Evolutionary conservation across 108 stramenopile genomes (phyloP), one percentile per base, ranked within the genome.

Genomic region (Mayamaea pseudoterrestris): DNA sequence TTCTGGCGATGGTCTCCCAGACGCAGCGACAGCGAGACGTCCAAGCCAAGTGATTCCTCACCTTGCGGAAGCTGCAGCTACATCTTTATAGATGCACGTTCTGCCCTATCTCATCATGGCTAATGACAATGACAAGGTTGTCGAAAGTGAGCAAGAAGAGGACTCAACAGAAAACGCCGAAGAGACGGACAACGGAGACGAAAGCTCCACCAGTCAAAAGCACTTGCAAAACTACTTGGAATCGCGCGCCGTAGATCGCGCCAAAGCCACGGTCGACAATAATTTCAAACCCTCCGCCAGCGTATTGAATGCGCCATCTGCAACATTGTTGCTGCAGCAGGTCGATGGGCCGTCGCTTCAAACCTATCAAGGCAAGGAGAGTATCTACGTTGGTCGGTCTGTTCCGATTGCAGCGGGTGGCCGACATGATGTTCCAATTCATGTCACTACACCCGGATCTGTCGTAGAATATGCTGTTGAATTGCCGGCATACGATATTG

Each of bases 401-500:
- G 80, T 90, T 1, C 82, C 83, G 9, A 60, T 90, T 5, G 47
- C 80, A 3, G 68, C 84, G 0, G 75, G 88, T 41, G 62, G 71
- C 8, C 68, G 58, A 6, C 53, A 83, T 41, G 71, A 74, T 31
- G 73, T 90, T 4, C 88, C 88, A 27, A 90, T 90, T 50, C 83
- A 84, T 53, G 74, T 90, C 20, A 53, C 66, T 8, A 59, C 71
- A 18, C 77, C 80, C 7, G 88, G 88, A 41, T 66, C 62, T 21
- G 68, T 90, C n/a, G 88, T 90, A 0, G 77, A 84, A 43, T 90
- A 83, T 46, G 49, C 73, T 3, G 74, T 74, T 0, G 80, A 82
- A 45, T 32, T 53, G 35, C 60, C 64, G 50, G 21, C 35, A 31
- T 75, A 83, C 50, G 88, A 90, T 58, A 73, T 90, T 47, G 60